These are phyloP conservation scores for Hypoxylon fragiforme DNA, from an alignment of 495 filamentous ascomycete species.

Conservation along the genomic window DNA sequence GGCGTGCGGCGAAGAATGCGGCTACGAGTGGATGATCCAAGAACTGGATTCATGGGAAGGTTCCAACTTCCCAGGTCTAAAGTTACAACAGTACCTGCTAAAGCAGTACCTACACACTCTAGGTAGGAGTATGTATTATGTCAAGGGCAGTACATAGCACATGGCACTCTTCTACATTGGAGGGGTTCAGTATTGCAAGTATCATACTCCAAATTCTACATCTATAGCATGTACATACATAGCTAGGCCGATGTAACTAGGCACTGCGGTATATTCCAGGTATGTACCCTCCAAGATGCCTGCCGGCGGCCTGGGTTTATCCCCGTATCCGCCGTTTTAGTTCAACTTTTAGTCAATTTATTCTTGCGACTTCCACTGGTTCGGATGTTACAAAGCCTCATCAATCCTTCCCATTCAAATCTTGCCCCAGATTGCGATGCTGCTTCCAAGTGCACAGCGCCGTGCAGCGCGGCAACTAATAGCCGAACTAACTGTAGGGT, in stretches of 20 bases:
- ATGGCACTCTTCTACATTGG: too few relatives aligned
- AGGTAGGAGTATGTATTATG: too few relatives aligned
- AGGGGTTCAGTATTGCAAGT: too few relatives aligned
- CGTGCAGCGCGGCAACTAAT: conserved; percentile 18
- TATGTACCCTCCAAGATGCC: conserved; percentile 1
- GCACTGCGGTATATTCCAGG: too few relatives aligned
- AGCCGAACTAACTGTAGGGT: neutral
- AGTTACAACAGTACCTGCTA: conserved; percentile 9
- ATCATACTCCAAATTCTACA: too few relatives aligned
- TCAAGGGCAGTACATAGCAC: too few relatives aligned
- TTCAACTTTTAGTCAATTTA: conserved; percentile 22
- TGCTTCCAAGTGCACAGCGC: conserved; percentile 5
- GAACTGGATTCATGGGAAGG: conserved; percentile 19
- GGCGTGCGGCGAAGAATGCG: conserved; percentile 38
- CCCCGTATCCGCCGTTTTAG: conserved; percentile 29
- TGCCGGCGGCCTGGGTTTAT: conserved; percentile 25
- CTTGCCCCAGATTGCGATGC: conserved; percentile 27
- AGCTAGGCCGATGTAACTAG: too few relatives aligned
- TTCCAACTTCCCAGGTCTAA: conserved; percentile 19
- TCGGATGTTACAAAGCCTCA: conserved; percentile 29
- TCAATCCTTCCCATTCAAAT: conserved; percentile 5
- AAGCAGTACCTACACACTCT: too few relatives aligned
- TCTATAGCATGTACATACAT: too few relatives aligned
- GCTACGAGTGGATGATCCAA: conserved; percentile 34
- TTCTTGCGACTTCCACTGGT: conserved; percentile 13